Conservation (phyloP, 2,329 filamentous ascomycete species). For the Neonectria neomacrospora region DNA sequence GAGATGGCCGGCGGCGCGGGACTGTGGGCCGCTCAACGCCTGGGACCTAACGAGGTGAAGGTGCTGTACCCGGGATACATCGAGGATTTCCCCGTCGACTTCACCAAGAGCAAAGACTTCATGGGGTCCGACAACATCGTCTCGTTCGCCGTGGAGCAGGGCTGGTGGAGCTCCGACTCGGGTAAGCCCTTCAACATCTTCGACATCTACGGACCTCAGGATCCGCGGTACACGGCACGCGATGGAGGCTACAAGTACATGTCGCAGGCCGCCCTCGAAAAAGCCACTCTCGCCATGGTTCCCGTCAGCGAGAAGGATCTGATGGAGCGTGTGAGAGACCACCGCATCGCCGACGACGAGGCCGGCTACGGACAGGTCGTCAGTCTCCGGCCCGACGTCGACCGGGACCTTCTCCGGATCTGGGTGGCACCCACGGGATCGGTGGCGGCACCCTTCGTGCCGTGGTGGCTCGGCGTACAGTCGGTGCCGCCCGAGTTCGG, state of each 20-base stretch:
- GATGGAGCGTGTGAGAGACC: constrained; percentile 38
- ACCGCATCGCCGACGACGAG: constrained; percentile 39
- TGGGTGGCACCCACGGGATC: constrained; percentile 38
- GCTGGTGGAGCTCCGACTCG: constrained; percentile 37
- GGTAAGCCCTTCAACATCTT: constrained; percentile 41
- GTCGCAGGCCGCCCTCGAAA: constrained; percentile 37
- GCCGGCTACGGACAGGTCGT: constrained; percentile 40
- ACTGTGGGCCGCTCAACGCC: constrained; percentile 40
- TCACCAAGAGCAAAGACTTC: constrained; percentile 22
- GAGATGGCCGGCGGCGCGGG: constrained; percentile 40
- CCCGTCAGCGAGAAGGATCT: constrained; percentile 38
- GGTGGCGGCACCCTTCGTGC: constrained; percentile 36
- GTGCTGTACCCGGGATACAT: constrained; percentile 39
- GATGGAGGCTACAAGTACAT: constrained; percentile 43
- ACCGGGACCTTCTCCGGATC: constrained; percentile 34
- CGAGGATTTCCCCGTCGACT: constrained; percentile 37
- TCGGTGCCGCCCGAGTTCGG: constrained; percentile 37
- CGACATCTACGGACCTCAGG: constrained; percentile 35
- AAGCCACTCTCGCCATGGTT: constrained; percentile 35
- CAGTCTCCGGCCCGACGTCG: constrained; percentile 28
- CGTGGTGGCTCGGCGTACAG: constrained; percentile 38
- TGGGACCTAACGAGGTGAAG: constrained; percentile 37
- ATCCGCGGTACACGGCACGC: constrained; percentile 36
- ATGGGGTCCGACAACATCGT: constrained; percentile 38
- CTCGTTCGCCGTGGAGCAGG: constrained; percentile 37